Evolutionary conservation across 768 basidiomycete genomes (phyloP), one percentile per base, ranked within the genome.

Genomic region (Scleroderma citrinum): DNA sequence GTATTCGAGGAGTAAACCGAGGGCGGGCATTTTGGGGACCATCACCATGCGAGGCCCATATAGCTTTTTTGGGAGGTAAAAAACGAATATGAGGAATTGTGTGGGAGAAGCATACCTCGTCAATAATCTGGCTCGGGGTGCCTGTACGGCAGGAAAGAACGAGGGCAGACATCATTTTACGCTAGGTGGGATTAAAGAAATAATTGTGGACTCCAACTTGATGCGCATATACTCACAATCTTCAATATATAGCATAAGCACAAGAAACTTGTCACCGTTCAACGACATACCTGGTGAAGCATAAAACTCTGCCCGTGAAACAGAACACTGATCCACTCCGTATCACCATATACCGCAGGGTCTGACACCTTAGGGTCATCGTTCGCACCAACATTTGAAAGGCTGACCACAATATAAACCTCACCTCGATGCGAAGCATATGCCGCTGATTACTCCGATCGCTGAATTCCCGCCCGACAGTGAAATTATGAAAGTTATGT

Each of bases 251-350:
- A 48, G 21, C 49, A 63, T 57, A 49, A 56, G 51, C 34, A 29
- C 20, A 32, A 65, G 73, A 53, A 5, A 8, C 14, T 13, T 29
- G 12, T 19, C 23, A 50, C 35, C 31, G 41, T 7, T 40, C 40
- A 56, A 60, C 29, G n/a, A 69, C 76, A 46, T 59, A 93, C 93
- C 75, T 99, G 96, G 66, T 99, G 95, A 47, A 99, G 70, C 96
- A 99, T 98, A 67, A 99, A 99, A 58, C 91, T 93, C 67, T 99
- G 96, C 0, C 95, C 96, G 62, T 98, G 92, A 64, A 96, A 87
- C 51, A 87, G 73, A 17, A 98, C 83, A 39, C 87, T 87, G 38
- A 98, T 81, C 94, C 95, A 98, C 61, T 99, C 95, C 2, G 88
- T 94, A 34, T 83, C 84, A 19, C 89, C 92, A 53, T 92, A 85